phyloP scores from a whole-genome alignment of 768 basidiomycete genomes.

The Kwoniella dendrophila region DNA sequence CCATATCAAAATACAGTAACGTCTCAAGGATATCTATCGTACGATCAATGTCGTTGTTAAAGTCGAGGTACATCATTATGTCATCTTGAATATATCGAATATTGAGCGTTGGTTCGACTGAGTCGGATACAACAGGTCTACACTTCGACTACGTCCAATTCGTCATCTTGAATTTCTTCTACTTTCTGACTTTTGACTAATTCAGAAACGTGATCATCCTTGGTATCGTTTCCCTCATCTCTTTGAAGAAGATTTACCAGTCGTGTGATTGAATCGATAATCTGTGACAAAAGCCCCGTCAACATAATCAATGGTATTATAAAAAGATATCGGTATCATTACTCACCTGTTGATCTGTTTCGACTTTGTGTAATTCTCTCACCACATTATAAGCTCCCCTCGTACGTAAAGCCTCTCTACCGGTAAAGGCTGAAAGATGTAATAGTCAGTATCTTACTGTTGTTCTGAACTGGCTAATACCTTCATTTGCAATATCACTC shows the following conservation, averaged over 20 bases:
- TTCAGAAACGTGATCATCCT: conserved; percentile 64
- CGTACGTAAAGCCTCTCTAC: conserved; percentile 74
- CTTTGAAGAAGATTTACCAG: conserved; percentile 74
- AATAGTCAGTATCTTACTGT: not conserved
- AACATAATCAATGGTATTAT: not conserved
- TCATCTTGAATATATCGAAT: too few species aligned
- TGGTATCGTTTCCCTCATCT: conserved; percentile 55
- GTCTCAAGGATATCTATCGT: too few species aligned
- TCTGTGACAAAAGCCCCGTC: conserved; percentile 58
- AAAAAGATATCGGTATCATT: not conserved
- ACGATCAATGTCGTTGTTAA: too few species aligned
- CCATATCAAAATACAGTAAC: too few species aligned
- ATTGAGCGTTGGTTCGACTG: too few species aligned
- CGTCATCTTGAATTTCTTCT: conserved; percentile 64
- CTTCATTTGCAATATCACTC: conserved; percentile 18
- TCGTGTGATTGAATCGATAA: conserved; percentile 82
- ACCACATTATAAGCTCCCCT: conserved; percentile 87
- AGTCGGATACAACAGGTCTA: too few species aligned
- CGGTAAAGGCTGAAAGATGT: conserved; percentile 65
- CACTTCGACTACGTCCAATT: conserved; percentile 74
- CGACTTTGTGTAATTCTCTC: conserved; percentile 72
- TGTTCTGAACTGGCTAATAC: too few species aligned
- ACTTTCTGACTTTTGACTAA: conserved; percentile 58
- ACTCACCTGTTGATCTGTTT: conserved; percentile 74
- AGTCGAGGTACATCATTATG: too few species aligned